Base-by-base conservation (phyloP, 768 basidiomycete genomes). In the Suillus fuscotomentosus region DNA sequence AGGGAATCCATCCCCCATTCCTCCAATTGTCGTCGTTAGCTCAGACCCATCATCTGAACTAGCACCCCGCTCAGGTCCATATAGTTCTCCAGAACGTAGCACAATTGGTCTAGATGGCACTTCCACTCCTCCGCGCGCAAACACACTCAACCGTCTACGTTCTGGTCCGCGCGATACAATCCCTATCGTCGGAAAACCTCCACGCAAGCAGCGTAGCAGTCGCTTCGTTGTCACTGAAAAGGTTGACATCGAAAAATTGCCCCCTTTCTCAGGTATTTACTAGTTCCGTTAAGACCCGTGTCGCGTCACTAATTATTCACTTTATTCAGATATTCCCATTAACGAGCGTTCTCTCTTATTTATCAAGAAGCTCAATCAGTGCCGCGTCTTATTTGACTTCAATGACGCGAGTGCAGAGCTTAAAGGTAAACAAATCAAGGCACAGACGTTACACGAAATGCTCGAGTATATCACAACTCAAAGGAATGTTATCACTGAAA, bases 401-500 rank as follows among this genome's bases (percentile, higher is more conserved):
- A 99, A 98, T 74, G 97, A 99, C 75, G 92, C 95, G 54, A 96
- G 92, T 71, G 84, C 92, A 36, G 97, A 99, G 71, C 85, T 99
- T 72, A 92, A 91, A 77, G 96, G 95, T 69, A 99, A 99, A 80
- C 97, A 98, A 77, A 92, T 99, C 80, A 99, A 99, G 82, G 94
- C 96, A 2, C 95, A 97, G 77, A 94, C 97, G 15, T 80, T 99
- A 66, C 94, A 97, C 69, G 97, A 99, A 80, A 94, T 99, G 93
- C 84, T 99, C 73, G 97, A 99, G 74, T 99, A 98, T 75, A 97
- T 99, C 78, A 98, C 96, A 64, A 94, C 93, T 36, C 95, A 97
- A 76, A 88, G 95, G 64, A 92, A 92, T 66, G 95, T 98, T 71
- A 96, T 99, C 74, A 97, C 95, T 53, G 97, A 99, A 77, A 88